These are phyloP conservation scores for Mycena kentingensis DNA, from an alignment of 768 basidiomycete species.

Conservation along the genomic window DNA sequence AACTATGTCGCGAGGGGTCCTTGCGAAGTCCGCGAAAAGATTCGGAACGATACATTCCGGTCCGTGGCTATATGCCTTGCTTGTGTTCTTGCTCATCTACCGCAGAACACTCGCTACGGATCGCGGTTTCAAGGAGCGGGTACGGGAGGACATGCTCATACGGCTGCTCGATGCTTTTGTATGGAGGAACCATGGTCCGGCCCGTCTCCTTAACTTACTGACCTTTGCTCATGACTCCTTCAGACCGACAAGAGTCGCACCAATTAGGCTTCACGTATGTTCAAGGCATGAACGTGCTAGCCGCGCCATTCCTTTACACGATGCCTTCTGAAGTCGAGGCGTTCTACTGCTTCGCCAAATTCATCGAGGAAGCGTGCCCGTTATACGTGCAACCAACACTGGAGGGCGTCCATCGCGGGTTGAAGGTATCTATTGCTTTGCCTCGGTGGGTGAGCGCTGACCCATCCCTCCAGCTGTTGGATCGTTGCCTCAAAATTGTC, in stretches of 20 bases:
- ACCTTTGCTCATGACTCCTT: conserved; percentile 1
- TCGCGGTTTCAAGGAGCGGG: conserved; percentile 95
- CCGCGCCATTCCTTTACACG: conserved; percentile 95
- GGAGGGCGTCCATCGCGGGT: conserved; percentile 91
- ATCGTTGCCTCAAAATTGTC: conserved; percentile 88
- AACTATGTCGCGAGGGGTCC: conserved; percentile 82
- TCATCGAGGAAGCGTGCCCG: conserved; percentile 93
- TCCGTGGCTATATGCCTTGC: conserved; percentile 31
- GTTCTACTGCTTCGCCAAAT: conserved; percentile 94
- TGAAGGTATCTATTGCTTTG: conserved; percentile 62
- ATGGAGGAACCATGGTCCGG: conserved; percentile 85
- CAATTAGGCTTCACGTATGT: conserved; percentile 92
- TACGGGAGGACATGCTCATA: conserved; percentile 95
- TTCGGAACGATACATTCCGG: conserved; percentile 97
- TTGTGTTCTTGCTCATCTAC: conserved; percentile 6
- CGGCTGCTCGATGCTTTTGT: conserved; percentile 97
- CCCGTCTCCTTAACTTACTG: background rate
- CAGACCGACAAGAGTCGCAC: conserved; percentile 78
- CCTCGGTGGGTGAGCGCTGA: background rate
- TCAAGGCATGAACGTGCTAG: conserved; percentile 99
- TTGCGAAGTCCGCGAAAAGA: conserved; percentile 87
- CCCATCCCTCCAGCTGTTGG: conserved; percentile 66
- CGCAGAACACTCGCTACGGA: conserved; percentile 91
- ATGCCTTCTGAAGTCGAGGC: conserved; percentile 99
- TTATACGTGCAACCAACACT: conserved; percentile 96